These are phyloP conservation scores for Cytospora leucostoma DNA, from an alignment of 2,329 filamentous ascomycete genomes.

Conservation along the genomic window DNA sequence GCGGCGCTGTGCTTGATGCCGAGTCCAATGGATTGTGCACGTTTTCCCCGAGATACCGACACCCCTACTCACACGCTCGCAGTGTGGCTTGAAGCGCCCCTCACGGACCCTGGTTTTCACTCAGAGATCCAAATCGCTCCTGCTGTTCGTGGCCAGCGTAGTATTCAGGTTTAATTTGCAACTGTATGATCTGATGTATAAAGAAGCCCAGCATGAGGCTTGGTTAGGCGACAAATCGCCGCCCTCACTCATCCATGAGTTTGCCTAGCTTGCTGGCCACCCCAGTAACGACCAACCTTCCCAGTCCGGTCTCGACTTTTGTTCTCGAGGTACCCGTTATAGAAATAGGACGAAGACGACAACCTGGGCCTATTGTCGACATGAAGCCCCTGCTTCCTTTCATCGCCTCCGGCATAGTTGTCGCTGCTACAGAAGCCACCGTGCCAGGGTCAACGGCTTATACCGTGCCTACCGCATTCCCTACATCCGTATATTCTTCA, in stretches of 20 bases:
- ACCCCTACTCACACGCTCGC: neutral
- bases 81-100: conserved; percentile 7
- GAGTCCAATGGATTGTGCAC: conserved; percentile 23
- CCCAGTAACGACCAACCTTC: neutral
- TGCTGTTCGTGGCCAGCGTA: neutral
- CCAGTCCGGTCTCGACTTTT: neutral
- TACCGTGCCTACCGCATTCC: conserved; percentile 49
- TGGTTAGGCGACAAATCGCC: neutral
- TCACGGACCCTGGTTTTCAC: neutral
- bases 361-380: neutral
- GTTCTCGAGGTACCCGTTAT: neutral
- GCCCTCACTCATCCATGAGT: neutral
- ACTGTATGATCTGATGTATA: neutral
- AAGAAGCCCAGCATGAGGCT: conserved; percentile 10
- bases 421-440: conserved; percentile 16
- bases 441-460: conserved; percentile 41
- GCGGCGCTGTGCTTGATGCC: conserved; percentile 3
- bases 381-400: conserved; percentile 25
- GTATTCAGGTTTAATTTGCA: neutral
- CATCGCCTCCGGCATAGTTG: conserved; percentile 17
- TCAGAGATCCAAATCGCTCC: conserved; percentile 3
- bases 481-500: conserved; percentile 51
- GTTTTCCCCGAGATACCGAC: conserved; percentile 16
- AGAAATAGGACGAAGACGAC: neutral
- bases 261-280: neutral